Evolutionary conservation across 495 filamentous ascomycete genomes (phyloP), one percentile per base, ranked within the genome.

Genomic region (Penicillium desertorum): DNA sequence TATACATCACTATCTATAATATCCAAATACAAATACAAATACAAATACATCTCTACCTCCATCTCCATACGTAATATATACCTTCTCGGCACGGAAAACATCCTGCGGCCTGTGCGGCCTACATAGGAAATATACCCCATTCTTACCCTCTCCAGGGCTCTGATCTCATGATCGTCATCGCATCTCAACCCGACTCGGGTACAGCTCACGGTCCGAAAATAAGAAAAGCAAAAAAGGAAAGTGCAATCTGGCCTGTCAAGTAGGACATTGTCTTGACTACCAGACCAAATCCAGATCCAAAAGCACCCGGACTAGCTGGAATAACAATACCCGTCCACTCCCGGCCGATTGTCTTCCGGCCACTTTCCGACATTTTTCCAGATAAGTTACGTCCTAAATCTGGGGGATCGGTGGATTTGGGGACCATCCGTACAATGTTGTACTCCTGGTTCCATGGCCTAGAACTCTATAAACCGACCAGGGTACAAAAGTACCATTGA

Each of bases 91-190:
- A 20, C 29, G 45, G 45, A 4, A 47, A 19, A 29, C 25, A 17
- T 8, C 9, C n/a, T 45, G 19, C 25, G 51, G 57, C 50, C 51
- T 54, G 58, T 51, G 57, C 51, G 46, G n/a, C 14, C 49, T 16
- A 42, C 42, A 47, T 48, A 47, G 32, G 54, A 17, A 49, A 49
- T 23, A 22, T 25, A 27, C 51, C 51, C 37, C 32, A 44, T 14
- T 30, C 23, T 54, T 44, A 1, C 20, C 1, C 2, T 23, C 22
- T 23, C 25, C 17, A 34, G 30, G 11, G 5, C 23, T 25, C 25
- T 59, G 54, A 62, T 58, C 57, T 57, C 57, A 63, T 66, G 57
- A 58, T 66, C 54, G 47, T 60, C 61, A 23, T 53, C 37, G 39
- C 51, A 53, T 53, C 47, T 30, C 19, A 30, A 25, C 41, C 42